Evolutionary conservation across 371 early-diverging fungal genomes (phyloP), one percentile per base, ranked within the genome.

Genomic region (Massospora cicadina): DNA sequence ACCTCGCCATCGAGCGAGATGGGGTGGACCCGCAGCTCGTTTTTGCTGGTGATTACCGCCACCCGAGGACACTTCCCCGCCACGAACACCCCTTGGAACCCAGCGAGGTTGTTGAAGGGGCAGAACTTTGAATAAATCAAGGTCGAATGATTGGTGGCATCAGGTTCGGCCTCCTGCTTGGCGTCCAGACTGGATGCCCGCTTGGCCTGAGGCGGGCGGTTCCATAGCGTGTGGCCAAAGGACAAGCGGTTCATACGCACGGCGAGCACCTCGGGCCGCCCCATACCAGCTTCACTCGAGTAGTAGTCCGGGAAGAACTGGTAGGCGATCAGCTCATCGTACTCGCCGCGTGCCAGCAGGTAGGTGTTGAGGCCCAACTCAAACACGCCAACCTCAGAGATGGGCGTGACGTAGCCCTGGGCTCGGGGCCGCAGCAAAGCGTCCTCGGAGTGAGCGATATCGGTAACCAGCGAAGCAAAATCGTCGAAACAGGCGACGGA

Each of bases 51-150:
- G 32, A 76, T 75, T 77, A 96, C 79, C 10, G 94, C 72, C 85
- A 91, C 87, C 23, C 82, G 76, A 0, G 95, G 93, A 24, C 84
- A 79, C 10, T 78, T 68, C 25, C 94, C 94, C 1, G 88, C 72
- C n/a, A 93, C 78, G 71, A 95, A 88, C 12, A 95, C 80, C 55
- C 94, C 98, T 75, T 65, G 57, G 17, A 21, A 64, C 10, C 31
- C 26, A 33, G 26, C 24, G 2, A 64, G 29, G 23, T 64, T 53
- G 30, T 12, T 32, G 31, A 55, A 54, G 31, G 5, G 29, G 7
- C 54, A n/a, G 28, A 55, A 64, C 57, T 13, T 30, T 33, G 33
- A 28, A 27, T 30, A 59, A 3, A 21, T 12, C 30, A 43, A 5
- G 43, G 43, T 43, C 43, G 17, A 43, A 43, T 10, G 17, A 5